phyloP scores from a whole-genome alignment of 176 grass and related monocot species.

The Lolium rigidum region DNA sequence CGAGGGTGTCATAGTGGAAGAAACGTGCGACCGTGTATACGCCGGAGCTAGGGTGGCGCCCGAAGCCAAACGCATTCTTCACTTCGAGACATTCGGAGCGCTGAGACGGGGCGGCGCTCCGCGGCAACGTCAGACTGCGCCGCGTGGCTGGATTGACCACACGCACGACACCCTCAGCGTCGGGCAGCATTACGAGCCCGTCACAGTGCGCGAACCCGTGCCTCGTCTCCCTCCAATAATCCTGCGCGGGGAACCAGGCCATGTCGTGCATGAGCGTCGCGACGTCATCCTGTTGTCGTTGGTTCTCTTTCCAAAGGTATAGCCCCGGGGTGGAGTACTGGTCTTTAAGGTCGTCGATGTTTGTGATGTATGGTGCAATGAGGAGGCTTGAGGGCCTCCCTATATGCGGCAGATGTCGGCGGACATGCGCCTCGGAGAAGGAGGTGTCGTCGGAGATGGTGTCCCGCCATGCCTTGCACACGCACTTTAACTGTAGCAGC shows the following conservation, averaged over 20 bases:
- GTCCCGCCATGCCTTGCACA: conserved; percentile 30
- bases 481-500: neutral
- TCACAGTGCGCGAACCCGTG: neutral
- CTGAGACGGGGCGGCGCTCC: neutral
- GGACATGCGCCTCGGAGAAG: neutral
- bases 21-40: neutral
- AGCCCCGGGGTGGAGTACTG: neutral
- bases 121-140: neutral
- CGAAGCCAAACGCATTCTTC: neutral
- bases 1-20: neutral
- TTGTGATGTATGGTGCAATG: neutral
- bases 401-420: neutral
- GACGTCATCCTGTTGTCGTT: too few species aligned
- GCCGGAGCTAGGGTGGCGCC: neutral
- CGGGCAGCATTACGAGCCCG: neutral
- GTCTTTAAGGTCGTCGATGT: neutral
- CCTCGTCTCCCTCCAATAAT: neutral
- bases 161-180: neutral
- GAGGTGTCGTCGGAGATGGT: conserved; percentile 1
- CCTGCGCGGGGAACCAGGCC: neutral
- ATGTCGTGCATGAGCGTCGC: neutral
- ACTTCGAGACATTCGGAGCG: neutral
- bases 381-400: neutral
- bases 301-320: neutral
- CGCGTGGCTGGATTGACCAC: neutral